phyloP scores from a whole-genome alignment of 495 filamentous ascomycete genomes.

The Annulohypoxylon nitens region DNA sequence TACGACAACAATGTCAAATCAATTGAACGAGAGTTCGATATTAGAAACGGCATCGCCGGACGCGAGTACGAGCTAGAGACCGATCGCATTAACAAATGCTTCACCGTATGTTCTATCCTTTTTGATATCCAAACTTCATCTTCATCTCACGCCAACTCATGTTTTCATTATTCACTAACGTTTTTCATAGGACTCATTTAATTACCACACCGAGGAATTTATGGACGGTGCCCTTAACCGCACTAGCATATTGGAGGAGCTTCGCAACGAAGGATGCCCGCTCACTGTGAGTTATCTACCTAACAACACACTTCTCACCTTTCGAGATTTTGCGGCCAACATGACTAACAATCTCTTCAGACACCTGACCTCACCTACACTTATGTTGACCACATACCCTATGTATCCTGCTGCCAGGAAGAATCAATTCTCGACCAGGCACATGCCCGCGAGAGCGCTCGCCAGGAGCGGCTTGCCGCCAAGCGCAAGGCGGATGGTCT shows the following conservation, averaged over 20 bases:
- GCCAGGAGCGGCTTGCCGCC: slow-evolving; percentile 40
- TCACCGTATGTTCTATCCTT: slow-evolving; percentile 38
- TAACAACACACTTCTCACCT: slow-evolving; percentile 8
- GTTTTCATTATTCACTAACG: slow-evolving; percentile 31
- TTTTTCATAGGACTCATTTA: slow-evolving; percentile 41
- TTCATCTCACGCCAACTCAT: background rate
- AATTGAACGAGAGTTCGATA: slow-evolving; percentile 33
- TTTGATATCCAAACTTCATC: slow-evolving; percentile 2
- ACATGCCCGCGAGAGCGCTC: slow-evolving; percentile 18
- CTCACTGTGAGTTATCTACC: slow-evolving; percentile 56
- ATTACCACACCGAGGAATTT: slow-evolving; percentile 53
- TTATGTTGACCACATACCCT: slow-evolving; percentile 55
- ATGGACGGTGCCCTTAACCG: slow-evolving; percentile 54
- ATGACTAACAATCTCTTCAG: slow-evolving; percentile 46
- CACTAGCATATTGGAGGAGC: slow-evolving; percentile 52
- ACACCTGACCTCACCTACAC: slow-evolving; percentile 51
- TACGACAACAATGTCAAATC: slow-evolving; percentile 40
- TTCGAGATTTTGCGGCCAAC: background rate
- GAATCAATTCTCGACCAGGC: slow-evolving; percentile 29
- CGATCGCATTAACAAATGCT: slow-evolving; percentile 29
- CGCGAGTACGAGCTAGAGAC: slow-evolving; percentile 30
- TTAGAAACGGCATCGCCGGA: slow-evolving; percentile 35
- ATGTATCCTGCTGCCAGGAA: slow-evolving; percentile 42
- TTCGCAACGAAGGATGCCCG: slow-evolving; percentile 54
- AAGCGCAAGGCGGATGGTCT: slow-evolving; percentile 60